A percentile compares a stretch with the other conserved stretches of the same genome.
Conservation (phyloP, 495 filamentous ascomycete genomes). For the Rostrohypoxylon terebratum region DNA sequence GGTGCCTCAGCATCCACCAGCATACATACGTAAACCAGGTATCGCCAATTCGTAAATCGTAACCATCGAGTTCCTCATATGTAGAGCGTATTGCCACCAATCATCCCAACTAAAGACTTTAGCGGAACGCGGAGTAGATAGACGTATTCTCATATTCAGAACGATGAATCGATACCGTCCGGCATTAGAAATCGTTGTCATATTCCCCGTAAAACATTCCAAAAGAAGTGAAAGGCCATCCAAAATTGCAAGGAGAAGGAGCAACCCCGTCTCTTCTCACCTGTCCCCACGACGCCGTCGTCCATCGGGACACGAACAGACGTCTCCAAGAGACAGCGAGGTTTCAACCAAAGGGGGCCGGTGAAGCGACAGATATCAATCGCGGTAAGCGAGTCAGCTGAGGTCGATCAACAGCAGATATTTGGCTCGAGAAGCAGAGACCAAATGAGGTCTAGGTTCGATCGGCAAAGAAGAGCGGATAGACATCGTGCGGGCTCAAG, state of each 20-base stretch:
- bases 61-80: conserved; percentile 9
- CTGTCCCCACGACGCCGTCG: conserved; percentile 35
- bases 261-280: background rate
- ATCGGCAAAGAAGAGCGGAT: conserved; percentile 23
- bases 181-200: background rate
- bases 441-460: background rate
- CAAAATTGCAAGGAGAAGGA: background rate
- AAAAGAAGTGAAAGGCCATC: background rate
- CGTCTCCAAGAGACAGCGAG: conserved; percentile 35
- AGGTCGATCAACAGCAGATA: conserved; percentile 32
- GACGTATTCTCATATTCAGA: background rate
- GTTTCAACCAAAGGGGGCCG: conserved; percentile 33
- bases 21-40: background rate
- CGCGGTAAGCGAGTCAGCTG: conserved; percentile 39
- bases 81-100: background rate
- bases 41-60: conserved; percentile 10
- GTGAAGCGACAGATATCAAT: conserved; percentile 16
- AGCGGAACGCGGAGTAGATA: background rate
- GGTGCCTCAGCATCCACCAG: background rate
- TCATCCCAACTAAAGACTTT: background rate
- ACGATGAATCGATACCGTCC: background rate
- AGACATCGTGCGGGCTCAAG: conserved; percentile 24
- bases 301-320: conserved; percentile 32
- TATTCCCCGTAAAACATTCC: background rate
- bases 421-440: conserved; percentile 24